These are phyloP conservation scores for Neckera pumila DNA, from an alignment of 225 moss, liverwort and hornwort species.

Conservation along the genomic window DNA sequence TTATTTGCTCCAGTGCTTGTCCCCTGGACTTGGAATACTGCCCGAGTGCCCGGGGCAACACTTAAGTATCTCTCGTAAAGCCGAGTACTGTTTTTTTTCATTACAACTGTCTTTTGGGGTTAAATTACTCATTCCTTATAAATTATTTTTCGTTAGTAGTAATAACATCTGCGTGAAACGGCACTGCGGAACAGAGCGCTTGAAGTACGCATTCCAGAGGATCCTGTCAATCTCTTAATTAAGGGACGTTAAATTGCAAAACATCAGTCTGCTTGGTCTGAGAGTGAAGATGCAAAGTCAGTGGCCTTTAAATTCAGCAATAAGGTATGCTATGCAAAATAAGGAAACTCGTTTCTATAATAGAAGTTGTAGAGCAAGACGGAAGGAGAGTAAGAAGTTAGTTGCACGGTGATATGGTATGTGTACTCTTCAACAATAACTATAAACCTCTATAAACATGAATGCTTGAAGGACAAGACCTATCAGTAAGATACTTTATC, in stretches of 20 bases:
- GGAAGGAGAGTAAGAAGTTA: accelerated
- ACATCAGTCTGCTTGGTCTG: not conserved
- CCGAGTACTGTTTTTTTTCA: too few species aligned
- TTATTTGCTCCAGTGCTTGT: not conserved
- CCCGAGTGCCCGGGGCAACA: not conserved
- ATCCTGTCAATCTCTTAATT: not conserved
- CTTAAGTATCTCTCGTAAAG: not conserved
- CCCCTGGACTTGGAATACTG: not conserved
- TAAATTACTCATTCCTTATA: not conserved
- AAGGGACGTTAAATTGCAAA: too few species aligned
- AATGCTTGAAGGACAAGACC: not conserved
- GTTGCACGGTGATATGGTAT: not conserved
- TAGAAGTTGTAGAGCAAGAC: accelerated
- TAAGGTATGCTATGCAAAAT: not conserved
- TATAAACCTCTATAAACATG: not conserved
- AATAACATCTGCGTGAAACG: too few species aligned
- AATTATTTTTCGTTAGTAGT: too few species aligned
- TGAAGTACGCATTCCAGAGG: too few species aligned
- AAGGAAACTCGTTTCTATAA: accelerated
- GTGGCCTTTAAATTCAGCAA: too few species aligned
- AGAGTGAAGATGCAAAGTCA: not conserved
- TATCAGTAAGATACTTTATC: not conserved
- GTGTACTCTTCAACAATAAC: not conserved
- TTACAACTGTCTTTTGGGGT: not conserved
- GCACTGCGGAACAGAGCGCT: too few species aligned